Percentiles rank a stretch among this genome's conserved stretches.
Conservation (phyloP, 257 asterid genomes). For the Ligustrum vulgare region DNA sequence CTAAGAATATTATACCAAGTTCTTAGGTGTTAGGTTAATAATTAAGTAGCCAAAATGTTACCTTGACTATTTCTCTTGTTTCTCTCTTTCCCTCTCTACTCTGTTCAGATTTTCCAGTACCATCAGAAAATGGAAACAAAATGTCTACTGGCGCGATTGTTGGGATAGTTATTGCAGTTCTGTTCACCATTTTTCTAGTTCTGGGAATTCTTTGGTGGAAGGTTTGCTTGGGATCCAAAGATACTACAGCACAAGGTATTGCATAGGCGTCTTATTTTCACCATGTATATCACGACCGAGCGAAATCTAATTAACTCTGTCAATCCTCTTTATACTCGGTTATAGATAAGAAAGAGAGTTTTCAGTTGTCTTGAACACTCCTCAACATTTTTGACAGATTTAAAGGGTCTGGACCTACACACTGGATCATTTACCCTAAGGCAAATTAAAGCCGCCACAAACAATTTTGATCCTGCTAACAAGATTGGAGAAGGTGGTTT, state of each 20-base stretch:
- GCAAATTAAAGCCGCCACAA: constrained; percentile 55
- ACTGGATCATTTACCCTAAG: constrained; percentile 45
- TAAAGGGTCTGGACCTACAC: constrained; percentile 49
- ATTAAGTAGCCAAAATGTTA: not conserved
- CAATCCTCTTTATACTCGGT: not conserved
- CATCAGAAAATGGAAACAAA: constrained; percentile 36
- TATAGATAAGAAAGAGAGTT: not conserved
- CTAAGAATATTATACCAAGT: not conserved
- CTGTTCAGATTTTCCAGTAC: constrained; percentile 50
- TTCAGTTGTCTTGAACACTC: not conserved
- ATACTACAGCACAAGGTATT: constrained; percentile 45
- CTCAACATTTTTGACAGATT: constrained; percentile 27
- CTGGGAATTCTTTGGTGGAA: constrained; percentile 63
- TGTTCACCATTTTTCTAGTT: constrained; percentile 32
- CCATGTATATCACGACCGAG: not conserved
- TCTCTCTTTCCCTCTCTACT: constrained; percentile 8
- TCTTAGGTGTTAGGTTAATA: not conserved
- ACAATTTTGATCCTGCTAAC: constrained; percentile 56
- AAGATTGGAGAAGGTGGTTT: constrained; percentile 76
- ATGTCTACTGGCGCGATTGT: constrained; percentile 45
- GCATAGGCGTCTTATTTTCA: not conserved
- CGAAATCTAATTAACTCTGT: not conserved
- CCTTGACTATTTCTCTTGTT: not conserved
- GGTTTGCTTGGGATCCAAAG: constrained; percentile 36
- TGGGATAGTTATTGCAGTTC: constrained; percentile 51